These are phyloP conservation scores for Starmera caribaea DNA, from an alignment of 805 yeast species.

Conservation along the genomic window DNA sequence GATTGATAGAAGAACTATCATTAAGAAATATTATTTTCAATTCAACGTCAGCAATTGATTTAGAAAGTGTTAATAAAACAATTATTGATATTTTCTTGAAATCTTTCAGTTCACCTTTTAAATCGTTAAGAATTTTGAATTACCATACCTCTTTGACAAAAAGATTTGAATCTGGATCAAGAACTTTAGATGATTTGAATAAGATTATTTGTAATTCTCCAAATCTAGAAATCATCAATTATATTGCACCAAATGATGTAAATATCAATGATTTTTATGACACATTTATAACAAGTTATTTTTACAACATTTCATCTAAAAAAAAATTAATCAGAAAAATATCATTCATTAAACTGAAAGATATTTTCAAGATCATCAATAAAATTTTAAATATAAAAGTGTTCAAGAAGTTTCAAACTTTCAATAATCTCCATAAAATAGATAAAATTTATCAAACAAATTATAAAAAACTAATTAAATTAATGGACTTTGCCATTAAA, in stretches of 20 bases:
- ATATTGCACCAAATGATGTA: not conserved
- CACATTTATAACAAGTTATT: not conserved
- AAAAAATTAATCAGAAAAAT: not conserved
- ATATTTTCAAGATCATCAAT: slow-evolving; percentile 2
- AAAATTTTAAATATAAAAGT: slow-evolving; percentile 7
- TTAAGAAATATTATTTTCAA: not conserved
- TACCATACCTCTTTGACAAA: not conserved
- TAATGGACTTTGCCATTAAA: slow-evolving; percentile 8
- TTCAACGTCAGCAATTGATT: not conserved
- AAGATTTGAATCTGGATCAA: not conserved
- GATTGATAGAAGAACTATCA: not conserved
- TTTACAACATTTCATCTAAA: not conserved
- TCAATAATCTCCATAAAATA: slow-evolving; percentile 4
- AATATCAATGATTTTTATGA: slow-evolving; percentile 1
- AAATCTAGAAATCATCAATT: not conserved
- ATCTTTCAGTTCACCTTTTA: not conserved
- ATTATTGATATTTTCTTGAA: not conserved
- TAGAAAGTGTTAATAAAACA: too few species aligned
- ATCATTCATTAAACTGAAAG: slow-evolving; percentile 1
- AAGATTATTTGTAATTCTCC: not conserved
- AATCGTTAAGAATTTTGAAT: not conserved
- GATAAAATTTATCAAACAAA: slow-evolving; percentile 12
- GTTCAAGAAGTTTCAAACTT: slow-evolving; percentile 4
- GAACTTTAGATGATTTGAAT: not conserved
- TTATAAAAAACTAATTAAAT: slow-evolving; percentile 10